phyloP scores from a whole-genome alignment of 1,284 basidiomycete species.

The Trichosporon inkin region DNA sequence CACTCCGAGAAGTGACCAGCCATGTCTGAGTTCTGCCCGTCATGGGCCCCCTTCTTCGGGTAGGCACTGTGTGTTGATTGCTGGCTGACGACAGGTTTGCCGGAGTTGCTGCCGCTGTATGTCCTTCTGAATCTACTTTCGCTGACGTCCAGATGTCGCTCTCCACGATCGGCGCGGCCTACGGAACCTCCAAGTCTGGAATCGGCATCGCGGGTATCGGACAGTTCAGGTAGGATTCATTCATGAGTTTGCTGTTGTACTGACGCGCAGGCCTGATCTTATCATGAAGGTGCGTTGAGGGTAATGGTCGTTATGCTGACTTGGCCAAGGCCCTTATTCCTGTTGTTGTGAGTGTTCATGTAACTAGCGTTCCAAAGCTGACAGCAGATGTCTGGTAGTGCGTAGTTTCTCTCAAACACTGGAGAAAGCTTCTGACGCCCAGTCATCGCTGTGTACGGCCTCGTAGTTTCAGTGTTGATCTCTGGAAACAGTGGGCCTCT shows the following conservation, averaged over 20 bases:
- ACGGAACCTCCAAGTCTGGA: slow-evolving; percentile 94
- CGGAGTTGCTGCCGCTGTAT: slow-evolving; percentile 43
- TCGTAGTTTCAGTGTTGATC: slow-evolving; percentile 62
- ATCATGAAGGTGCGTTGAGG: slow-evolving; percentile 81
- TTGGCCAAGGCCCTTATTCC: slow-evolving; percentile 58
- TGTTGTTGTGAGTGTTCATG: slow-evolving; percentile 46
- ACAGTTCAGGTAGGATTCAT: slow-evolving; percentile 59
- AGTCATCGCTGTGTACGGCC: slow-evolving; percentile 56
- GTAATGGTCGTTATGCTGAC: background rate
- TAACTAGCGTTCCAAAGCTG: background rate
- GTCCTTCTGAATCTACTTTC: slow-evolving; percentile 9
- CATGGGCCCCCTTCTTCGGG: slow-evolving; percentile 52
- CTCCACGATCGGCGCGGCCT: slow-evolving; percentile 81
- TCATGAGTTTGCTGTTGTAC: background rate
- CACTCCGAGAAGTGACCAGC: background rate
- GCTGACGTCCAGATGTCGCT: slow-evolving; percentile 42
- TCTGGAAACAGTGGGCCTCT: slow-evolving; percentile 57
- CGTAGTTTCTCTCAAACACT: slow-evolving; percentile 9
- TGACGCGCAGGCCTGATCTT: slow-evolving; percentile 68
- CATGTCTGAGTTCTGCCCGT: slow-evolving; percentile 49
- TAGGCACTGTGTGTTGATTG: slow-evolving; percentile 10
- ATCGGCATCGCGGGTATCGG: slow-evolving; percentile 97
- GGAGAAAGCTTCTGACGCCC: slow-evolving; percentile 30
- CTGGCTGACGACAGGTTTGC: slow-evolving; percentile 35
- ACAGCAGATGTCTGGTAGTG: slow-evolving; percentile 66